phyloP scores from a whole-genome alignment of 202 grass and related monocot genomes.

The Elaeis oleifera region DNA sequence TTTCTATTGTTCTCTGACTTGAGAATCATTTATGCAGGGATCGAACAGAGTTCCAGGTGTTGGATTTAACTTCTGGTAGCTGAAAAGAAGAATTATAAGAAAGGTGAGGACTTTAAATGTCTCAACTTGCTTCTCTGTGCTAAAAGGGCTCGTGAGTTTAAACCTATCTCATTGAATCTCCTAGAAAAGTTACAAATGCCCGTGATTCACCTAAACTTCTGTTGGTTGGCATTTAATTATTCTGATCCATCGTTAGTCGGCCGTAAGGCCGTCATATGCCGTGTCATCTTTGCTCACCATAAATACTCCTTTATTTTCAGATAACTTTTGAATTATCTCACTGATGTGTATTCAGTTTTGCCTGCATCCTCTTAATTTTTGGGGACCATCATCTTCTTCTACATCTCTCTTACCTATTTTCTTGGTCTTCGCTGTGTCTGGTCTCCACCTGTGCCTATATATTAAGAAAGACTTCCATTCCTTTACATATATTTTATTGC shows the following conservation, averaged over 20 bases:
- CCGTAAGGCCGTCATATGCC: too few relatives aligned
- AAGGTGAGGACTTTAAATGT: conserved; percentile 22
- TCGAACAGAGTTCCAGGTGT: conserved; percentile 7
- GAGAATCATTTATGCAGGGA: conserved; percentile 11
- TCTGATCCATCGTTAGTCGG: not conserved
- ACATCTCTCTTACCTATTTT: conserved; percentile 4
- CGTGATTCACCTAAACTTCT: conserved; percentile 29
- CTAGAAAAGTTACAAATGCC: conserved; percentile 19
- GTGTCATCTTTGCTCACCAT: conserved; percentile 3
- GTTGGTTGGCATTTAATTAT: conserved; percentile 32
- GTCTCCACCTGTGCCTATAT: not conserved
- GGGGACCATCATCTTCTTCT: too few relatives aligned
- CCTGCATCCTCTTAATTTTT: too few relatives aligned
- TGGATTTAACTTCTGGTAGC: conserved; percentile 14
- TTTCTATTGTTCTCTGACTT: not conserved
- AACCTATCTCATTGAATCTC: conserved; percentile 13
- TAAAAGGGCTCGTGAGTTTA: conserved; percentile 23
- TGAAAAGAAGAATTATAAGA: conserved; percentile 20
- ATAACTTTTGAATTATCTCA: too few relatives aligned
- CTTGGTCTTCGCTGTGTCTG: conserved; percentile 17
- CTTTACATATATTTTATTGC: not conserved
- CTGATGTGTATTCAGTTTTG: too few relatives aligned
- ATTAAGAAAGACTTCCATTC: not conserved
- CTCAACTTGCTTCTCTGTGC: conserved; percentile 5
- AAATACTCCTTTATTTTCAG: not conserved